Conservation (phyloP, 371 early-diverging fungal species). For the Mucor lusitanicus region DNA sequence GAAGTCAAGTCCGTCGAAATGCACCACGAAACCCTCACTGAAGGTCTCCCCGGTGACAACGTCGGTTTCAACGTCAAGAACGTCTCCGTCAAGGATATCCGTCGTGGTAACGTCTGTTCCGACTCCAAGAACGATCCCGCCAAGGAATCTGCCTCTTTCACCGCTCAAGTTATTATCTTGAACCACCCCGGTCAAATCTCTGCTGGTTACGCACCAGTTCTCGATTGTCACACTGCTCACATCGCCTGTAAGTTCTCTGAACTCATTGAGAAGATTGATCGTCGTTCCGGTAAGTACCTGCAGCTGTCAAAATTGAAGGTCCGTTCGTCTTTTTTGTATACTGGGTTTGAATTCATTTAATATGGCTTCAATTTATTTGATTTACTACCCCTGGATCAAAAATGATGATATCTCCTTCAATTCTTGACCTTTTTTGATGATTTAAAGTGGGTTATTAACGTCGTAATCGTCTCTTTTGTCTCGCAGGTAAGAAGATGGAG, state of each 20-base stretch:
- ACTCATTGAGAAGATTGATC: slow-evolving; percentile 94
- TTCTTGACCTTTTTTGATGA: background rate
- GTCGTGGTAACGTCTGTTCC: slow-evolving; percentile 96
- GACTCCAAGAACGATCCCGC: slow-evolving; percentile 98
- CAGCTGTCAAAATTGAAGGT: background rate
- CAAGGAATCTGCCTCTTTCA: slow-evolving; percentile 90
- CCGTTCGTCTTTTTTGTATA: background rate
- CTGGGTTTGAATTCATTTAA: too few relatives aligned
- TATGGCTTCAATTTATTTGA: too few relatives aligned
- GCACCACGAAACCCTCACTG: slow-evolving; percentile 93
- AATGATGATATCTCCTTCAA: background rate
- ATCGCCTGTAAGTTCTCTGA: slow-evolving; percentile 93
- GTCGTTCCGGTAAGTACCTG: slow-evolving; percentile 85
- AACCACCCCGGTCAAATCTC: slow-evolving; percentile 96
- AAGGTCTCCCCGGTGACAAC: slow-evolving; percentile 97
- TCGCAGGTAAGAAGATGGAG: slow-evolving; percentile 45
- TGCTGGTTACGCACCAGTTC: slow-evolving; percentile 90
- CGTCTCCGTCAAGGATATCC: slow-evolving; percentile 94
- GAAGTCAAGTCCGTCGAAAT: slow-evolving; percentile 99
- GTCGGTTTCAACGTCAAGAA: slow-evolving; percentile 98
- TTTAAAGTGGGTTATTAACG: background rate
- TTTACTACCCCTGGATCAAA: too few relatives aligned
- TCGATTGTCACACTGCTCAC: slow-evolving; percentile 98
- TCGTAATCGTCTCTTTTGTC: slow-evolving; percentile 18
- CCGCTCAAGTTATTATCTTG: slow-evolving; percentile 94